phyloP scores from a whole-genome alignment of 805 yeast species.

The Candida khao-thaluensis region DNA sequence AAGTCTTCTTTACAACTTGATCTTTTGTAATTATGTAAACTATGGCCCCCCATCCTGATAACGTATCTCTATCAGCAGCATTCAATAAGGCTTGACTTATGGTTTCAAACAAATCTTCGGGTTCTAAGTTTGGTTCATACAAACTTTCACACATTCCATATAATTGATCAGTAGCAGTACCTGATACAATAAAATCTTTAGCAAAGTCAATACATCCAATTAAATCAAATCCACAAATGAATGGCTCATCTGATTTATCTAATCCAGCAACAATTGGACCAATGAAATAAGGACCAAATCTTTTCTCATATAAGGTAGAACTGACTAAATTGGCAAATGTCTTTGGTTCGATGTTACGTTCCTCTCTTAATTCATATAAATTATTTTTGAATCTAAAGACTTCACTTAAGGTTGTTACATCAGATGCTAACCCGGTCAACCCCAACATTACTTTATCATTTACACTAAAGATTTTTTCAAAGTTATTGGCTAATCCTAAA shows the following conservation, averaged over 20 bases:
- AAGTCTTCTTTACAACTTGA: constrained; percentile 79
- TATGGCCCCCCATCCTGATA: constrained; percentile 98
- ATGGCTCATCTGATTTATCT: constrained; percentile 79
- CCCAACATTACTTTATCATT: constrained; percentile 83
- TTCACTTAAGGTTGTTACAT: constrained; percentile 82
- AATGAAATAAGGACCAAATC: constrained; percentile 95
- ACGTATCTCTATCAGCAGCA: constrained; percentile 96
- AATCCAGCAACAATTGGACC: constrained; percentile 97
- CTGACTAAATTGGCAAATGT: constrained; percentile 92
- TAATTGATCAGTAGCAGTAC: constrained; percentile 95
- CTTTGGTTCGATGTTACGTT: constrained; percentile 87
- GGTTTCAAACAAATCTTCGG: constrained; percentile 95
- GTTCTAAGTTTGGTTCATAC: constrained; percentile 89
- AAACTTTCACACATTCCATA: constrained; percentile 98
- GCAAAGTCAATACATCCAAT: constrained; percentile 97
- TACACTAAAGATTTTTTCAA: constrained; percentile 86
- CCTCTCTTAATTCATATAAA: constrained; percentile 86
- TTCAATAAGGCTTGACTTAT: constrained; percentile 89
- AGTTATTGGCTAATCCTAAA: constrained; percentile 85
- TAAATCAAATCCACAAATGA: constrained; percentile 90
- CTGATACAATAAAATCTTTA: constrained; percentile 90
- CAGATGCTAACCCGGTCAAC: constrained; percentile 92
- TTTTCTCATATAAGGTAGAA: constrained; percentile 80
- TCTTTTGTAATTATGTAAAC: constrained; percentile 92
- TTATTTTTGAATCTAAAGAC: constrained; percentile 82